A percentile compares a stretch with the other conserved stretches of the same genome.
Conservation (phyloP, 129 eudicot species). For the Scalesia atractyloides region DNA sequence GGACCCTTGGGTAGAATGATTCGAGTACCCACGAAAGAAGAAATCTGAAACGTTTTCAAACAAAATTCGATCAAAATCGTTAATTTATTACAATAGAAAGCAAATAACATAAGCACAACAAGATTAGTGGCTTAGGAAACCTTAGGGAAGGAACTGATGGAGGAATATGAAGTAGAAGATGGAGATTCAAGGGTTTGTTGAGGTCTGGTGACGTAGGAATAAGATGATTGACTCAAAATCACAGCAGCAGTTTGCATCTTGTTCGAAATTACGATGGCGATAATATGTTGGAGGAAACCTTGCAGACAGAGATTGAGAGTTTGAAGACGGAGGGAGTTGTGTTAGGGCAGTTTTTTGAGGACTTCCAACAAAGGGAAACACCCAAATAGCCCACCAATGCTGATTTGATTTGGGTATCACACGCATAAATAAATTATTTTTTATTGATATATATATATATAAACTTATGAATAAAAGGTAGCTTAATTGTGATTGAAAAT, state of each 20-base stretch:
- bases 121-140: constrained; percentile 24
- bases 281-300: not conserved
- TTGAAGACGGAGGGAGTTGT: constrained; percentile 1
- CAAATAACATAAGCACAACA: not conserved
- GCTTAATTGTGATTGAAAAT: too few relatives aligned
- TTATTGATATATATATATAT: too few relatives aligned
- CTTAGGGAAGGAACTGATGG: constrained; percentile 42
- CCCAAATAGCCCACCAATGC: constrained; percentile 2
- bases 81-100: not conserved
- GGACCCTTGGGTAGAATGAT: constrained; percentile 30
- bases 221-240: constrained; percentile 49
- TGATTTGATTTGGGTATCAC: not conserved
- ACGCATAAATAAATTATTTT: not conserved
- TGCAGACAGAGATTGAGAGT: not conserved
- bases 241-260: constrained; percentile 47
- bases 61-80: constrained; percentile 2
- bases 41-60: constrained; percentile 21
- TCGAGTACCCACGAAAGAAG: constrained; percentile 42
- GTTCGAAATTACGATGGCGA: not conserved
- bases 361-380: not conserved
- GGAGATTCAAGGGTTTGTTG: constrained; percentile 56
- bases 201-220: constrained; percentile 31
- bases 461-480: too few relatives aligned
- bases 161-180: constrained; percentile 37
- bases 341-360: constrained; percentile 9